These are phyloP conservation scores for Quercus tomentella DNA, from an alignment of 331 rosid species.

Conservation along the genomic window DNA sequence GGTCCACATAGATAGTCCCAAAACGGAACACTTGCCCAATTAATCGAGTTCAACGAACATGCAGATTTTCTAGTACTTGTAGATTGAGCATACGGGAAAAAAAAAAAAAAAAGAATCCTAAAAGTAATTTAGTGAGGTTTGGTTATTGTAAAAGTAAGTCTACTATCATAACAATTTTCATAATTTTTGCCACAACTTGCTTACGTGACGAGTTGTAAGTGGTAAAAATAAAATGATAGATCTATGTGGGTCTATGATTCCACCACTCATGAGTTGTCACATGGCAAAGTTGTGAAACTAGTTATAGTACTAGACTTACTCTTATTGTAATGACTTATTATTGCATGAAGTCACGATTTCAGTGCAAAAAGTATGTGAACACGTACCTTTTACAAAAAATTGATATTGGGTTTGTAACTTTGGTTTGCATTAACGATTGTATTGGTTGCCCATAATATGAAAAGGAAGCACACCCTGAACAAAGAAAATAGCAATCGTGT, in stretches of 20 bases:
- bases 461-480: neutral
- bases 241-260: accelerated
- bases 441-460: too few species aligned
- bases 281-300: accelerated
- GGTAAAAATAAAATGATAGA: accelerated
- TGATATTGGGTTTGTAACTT: too few species aligned
- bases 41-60: too few species aligned
- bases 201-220: accelerated
- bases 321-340: too few species aligned
- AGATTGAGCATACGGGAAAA: too few species aligned
- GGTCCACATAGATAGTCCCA: neutral
- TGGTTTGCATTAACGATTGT: too few species aligned
- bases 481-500: neutral
- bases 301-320: accelerated
- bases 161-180: accelerated
- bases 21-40: too few species aligned
- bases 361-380: accelerated
- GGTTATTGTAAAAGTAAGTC: too few species aligned
- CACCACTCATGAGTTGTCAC: accelerated
- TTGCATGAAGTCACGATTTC: accelerated
- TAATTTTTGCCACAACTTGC: accelerated
- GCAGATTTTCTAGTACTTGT: too few species aligned
- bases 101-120: too few species aligned
- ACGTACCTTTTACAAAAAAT: too few species aligned
- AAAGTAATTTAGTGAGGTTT: too few species aligned